phyloP scores from a whole-genome alignment of 176 grass and related monocot species.

The Lolium perenne region DNA sequence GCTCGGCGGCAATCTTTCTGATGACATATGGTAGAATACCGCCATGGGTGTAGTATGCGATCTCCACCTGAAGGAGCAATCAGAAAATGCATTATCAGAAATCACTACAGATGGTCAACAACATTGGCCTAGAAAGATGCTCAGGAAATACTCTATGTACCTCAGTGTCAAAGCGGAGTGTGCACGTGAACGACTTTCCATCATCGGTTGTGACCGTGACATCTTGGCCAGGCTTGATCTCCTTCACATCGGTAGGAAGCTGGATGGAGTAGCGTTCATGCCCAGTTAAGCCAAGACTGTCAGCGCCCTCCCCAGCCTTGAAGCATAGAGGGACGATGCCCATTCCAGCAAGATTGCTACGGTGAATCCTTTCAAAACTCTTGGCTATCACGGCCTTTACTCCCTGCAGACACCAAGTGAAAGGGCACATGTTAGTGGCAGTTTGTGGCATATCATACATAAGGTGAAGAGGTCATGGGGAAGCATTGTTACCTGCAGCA shows the following conservation, averaged over 20 bases:
- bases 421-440: slow-evolving; percentile 16
- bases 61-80: slow-evolving; percentile 71
- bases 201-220: slow-evolving; percentile 78
- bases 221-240: slow-evolving; percentile 91
- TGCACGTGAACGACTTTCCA: slow-evolving; percentile 85
- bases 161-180: slow-evolving; percentile 91
- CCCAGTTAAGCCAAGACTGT: slow-evolving; percentile 83
- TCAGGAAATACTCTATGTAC: slow-evolving; percentile 37
- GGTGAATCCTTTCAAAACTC: slow-evolving; percentile 97
- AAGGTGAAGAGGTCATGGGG: slow-evolving; percentile 15
- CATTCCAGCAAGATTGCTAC: slow-evolving; percentile 97
- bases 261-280: slow-evolving; percentile 84
- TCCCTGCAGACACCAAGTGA: slow-evolving; percentile 66
- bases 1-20: slow-evolving; percentile 57
- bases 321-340: slow-evolving; percentile 94
- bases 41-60: slow-evolving; percentile 90
- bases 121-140: not conserved
- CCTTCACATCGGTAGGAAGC: slow-evolving; percentile 70
- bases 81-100: slow-evolving; percentile 10
- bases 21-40: slow-evolving; percentile 93
- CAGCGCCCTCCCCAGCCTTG: slow-evolving; percentile 86
- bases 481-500: slow-evolving; percentile 68
- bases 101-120: not conserved
- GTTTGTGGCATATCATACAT: not conserved
- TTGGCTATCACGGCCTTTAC: slow-evolving; percentile 97